Evolutionary conservation across 495 filamentous ascomycete genomes (phyloP), one percentile per base, ranked within the genome.

Genomic region (Podospora fimiseda): DNA sequence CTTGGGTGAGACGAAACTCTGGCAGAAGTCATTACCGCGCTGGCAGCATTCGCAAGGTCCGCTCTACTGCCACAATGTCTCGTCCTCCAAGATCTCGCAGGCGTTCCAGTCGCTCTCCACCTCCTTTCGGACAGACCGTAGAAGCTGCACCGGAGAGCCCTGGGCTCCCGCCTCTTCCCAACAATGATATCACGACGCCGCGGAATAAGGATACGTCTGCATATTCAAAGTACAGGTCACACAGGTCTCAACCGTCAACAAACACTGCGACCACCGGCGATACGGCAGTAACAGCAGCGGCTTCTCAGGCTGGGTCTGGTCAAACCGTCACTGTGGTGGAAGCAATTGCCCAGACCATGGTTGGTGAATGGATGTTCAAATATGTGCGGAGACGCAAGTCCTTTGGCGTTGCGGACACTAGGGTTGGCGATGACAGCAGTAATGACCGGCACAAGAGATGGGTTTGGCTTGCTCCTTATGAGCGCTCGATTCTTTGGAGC

Each of bases 341-440:
- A 72, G 89, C 93, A 13, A 97, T 98, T 69, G 90, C 93, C 2
- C 89, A 95, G 60, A 96, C 93, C 4, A 98, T 97, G 93, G 89
- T 97, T 42, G 93, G 93, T 27, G 93, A 97, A 62, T 98, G 93
- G 93, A 97, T 98, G 93, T 97, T 86, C 80, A 98, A 98, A 63
- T 97, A 97, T 64, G 87, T 97, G 38, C 81, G 93, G 38, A 82
- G 90, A 65, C 81, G 93, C 56, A 96, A 88, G 68, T 93, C 93
- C 1, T 97, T 98, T 69, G 87, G 88, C 33, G 83, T 94, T 40
- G 70, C 80, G 3, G 91, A 97, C 50, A 72, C 75, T 27, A 70
- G 70, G 51, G 71, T 68, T 24, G 70, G 72, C 44, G 76, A 79
- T 47, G 80, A 80, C 50, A 81, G 68, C 55, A 83, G 82, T 57